A percentile compares a stretch with the other conserved stretches of the same genome.
phyloP scores from a whole-genome alignment of 2,329 filamentous ascomycete species.

The Ophiobolus disseminans region DNA sequence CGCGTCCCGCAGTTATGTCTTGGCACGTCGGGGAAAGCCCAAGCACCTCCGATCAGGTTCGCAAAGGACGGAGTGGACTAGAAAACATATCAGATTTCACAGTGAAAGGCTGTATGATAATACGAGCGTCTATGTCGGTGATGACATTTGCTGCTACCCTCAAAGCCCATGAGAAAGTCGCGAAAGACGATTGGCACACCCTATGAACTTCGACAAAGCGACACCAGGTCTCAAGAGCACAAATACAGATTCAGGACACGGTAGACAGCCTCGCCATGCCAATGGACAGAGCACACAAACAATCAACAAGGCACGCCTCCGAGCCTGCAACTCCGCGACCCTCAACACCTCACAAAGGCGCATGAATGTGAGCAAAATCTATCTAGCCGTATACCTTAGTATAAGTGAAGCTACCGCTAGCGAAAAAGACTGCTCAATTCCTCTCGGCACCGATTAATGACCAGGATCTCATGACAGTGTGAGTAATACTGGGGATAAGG shows the following conservation, averaged over 20 bases:
- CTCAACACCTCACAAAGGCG: not conserved
- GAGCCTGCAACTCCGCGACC: too few relatives aligned
- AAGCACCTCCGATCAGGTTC: not conserved
- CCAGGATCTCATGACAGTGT: conserved; percentile 70
- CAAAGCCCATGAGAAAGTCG: too few relatives aligned
- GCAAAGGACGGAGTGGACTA: not conserved
- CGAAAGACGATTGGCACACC: too few relatives aligned
- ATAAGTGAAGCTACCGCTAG: conserved; percentile 87
- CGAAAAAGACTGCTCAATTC: conserved; percentile 86
- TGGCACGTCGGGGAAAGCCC: conserved; percentile 5
- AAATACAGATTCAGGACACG: too few relatives aligned
- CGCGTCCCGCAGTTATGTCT: conserved; percentile 33
- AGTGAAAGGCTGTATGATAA: too few relatives aligned
- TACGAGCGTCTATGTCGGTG: too few relatives aligned
- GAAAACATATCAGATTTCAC: too few relatives aligned
- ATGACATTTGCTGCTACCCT: too few relatives aligned
- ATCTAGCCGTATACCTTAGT: conserved; percentile 94
- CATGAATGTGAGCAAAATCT: conserved; percentile 83
- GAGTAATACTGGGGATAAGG: conserved; percentile 94
- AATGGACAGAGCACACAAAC: not conserved
- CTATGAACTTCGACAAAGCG: too few relatives aligned
- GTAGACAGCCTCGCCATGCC: too few relatives aligned
- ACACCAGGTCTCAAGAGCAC: too few relatives aligned
- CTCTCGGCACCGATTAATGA: conserved; percentile 93
- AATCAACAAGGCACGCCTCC: too few relatives aligned